A percentile compares a stretch with the other conserved stretches of the same genome.
phyloP scores from a whole-genome alignment of 164 flowering plant genomes.

The Warburgia ugandensis region DNA sequence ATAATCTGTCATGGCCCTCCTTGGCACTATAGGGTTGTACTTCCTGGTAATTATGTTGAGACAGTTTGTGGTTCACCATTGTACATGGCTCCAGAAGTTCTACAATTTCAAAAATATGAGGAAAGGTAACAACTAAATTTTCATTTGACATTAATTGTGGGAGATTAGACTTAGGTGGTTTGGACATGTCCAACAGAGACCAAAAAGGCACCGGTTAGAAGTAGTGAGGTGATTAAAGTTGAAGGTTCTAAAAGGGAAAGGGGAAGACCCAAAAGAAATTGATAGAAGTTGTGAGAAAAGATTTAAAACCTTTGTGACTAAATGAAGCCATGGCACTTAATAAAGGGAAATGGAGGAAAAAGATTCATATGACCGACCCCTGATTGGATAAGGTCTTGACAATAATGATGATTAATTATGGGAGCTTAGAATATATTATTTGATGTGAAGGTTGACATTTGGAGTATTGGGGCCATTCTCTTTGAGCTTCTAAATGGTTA shows the following conservation, averaged over 20 bases:
- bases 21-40: constrained; percentile 25
- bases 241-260: too few relatives aligned
- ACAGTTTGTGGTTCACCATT: constrained; percentile 60
- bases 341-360: too few relatives aligned
- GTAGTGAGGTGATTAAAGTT: too few relatives aligned
- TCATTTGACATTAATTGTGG: constrained; percentile 22
- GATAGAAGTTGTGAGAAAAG: too few relatives aligned
- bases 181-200: too few relatives aligned
- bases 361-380: too few relatives aligned
- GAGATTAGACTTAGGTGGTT: too few relatives aligned
- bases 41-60: constrained; percentile 37
- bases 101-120: constrained; percentile 53
- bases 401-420: constrained; percentile 33
- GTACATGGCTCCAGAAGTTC: constrained; percentile 76
- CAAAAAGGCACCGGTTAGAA: too few relatives aligned
- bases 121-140: constrained; percentile 30
- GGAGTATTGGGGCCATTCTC: constrained; percentile 64
- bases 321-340: too few relatives aligned
- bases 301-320: too few relatives aligned
- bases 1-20: background rate
- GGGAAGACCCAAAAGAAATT: too few relatives aligned
- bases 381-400: too few relatives aligned
- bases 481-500: constrained; percentile 65
- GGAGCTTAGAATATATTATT: background rate
- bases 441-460: constrained; percentile 52